phyloP scores from a whole-genome alignment of 768 basidiomycete genomes.

The Hericium rajendrae region DNA sequence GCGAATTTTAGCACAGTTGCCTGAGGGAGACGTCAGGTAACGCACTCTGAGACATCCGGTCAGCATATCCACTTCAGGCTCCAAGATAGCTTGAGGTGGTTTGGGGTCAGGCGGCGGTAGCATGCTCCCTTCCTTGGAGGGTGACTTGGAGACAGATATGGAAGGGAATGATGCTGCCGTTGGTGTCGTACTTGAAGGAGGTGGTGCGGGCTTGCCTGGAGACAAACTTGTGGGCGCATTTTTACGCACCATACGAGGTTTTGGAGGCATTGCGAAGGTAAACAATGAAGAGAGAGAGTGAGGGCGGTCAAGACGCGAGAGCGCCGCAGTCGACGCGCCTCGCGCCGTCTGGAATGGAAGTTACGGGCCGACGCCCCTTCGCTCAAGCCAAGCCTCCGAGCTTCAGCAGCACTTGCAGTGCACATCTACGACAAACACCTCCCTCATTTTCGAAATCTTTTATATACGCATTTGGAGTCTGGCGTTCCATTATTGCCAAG shows the following conservation, averaged over 20 bases:
- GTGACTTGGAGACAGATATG: constrained; percentile 14
- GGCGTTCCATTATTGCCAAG: no score
- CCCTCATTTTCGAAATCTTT: no score
- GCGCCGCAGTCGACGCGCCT: no score
- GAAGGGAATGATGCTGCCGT: constrained; percentile 11
- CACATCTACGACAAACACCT: no score
- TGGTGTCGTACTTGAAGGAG: not conserved
- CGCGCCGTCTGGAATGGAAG: not conserved
- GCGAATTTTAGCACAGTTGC: not conserved
- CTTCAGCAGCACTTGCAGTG: no score
- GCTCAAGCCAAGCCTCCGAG: not conserved
- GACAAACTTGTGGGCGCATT: constrained; percentile 8
- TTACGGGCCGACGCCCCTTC: not conserved
- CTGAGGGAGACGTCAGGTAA: not conserved
- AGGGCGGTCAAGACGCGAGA: no score
- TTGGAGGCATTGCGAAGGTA: constrained; percentile 32
- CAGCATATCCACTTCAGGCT: constrained; percentile 57
- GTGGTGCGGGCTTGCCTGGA: not conserved
- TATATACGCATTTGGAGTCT: no score
- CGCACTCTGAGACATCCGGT: constrained; percentile 47
- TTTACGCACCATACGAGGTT: constrained; percentile 30
- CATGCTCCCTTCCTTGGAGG: constrained; percentile 29
- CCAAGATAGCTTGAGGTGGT: constrained; percentile 34
- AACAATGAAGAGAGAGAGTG: not conserved
- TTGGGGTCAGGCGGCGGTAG: constrained; percentile 43